Conservation (phyloP, 805 yeast genomes). For the Yarrowia osloensis region DNA sequence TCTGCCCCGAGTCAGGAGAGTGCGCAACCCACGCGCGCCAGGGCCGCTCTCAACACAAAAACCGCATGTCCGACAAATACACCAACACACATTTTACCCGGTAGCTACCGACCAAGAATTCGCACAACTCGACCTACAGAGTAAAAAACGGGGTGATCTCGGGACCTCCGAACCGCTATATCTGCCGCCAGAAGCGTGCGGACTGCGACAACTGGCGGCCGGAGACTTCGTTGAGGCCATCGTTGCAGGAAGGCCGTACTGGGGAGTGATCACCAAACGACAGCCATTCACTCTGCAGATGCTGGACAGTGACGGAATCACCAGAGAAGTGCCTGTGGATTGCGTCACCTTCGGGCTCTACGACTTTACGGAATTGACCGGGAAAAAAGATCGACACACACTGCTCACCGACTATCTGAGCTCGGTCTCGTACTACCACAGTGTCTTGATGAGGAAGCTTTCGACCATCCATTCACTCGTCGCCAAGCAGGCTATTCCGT, state of each 20-base stretch:
- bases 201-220: background rate
- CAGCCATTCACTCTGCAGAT: slow-evolving; percentile 15
- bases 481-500: slow-evolving; percentile 12
- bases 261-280: slow-evolving; percentile 16
- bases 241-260: slow-evolving; percentile 7
- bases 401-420: background rate
- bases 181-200: slow-evolving; percentile 25
- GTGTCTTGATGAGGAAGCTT: background rate
- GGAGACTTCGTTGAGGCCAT: slow-evolving; percentile 28
- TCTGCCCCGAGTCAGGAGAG: slow-evolving; percentile 8
- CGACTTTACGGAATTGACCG: background rate
- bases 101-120: slow-evolving; percentile 9
- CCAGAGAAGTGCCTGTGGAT: slow-evolving; percentile 16
- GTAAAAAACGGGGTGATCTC: background rate
- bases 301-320: slow-evolving; percentile 16
- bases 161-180: background rate
- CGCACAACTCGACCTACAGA: background rate
- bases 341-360: slow-evolving; percentile 16
- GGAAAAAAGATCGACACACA: background rate
- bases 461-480: background rate
- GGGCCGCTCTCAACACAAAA: background rate
- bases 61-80: background rate
- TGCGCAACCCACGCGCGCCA: background rate
- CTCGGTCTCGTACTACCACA: background rate
- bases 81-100: slow-evolving; percentile 18